phyloP scores from a whole-genome alignment of 2,329 filamentous ascomycete genomes.

The Albophoma yamanashiensis region DNA sequence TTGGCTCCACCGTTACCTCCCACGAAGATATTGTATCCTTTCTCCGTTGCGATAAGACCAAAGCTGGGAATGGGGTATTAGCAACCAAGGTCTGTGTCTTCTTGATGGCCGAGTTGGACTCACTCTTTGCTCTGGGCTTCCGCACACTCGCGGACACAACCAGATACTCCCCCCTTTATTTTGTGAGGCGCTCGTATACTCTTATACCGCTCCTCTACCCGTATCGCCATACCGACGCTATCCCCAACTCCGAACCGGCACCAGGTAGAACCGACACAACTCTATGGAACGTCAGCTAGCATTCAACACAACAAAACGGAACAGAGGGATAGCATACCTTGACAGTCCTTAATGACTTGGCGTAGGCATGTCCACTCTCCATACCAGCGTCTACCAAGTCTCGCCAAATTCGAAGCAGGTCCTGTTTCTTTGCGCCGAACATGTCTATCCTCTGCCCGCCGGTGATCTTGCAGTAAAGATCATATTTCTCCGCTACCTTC shows the following conservation, averaged over 20 bases:
- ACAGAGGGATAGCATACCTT: slow-evolving; percentile 31
- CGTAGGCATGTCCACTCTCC: slow-evolving; percentile 86
- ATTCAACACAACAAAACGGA: too few relatives aligned
- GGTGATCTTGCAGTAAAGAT: slow-evolving; percentile 84
- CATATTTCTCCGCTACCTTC: slow-evolving; percentile 72
- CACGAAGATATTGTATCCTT: slow-evolving; percentile 88
- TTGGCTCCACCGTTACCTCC: slow-evolving; percentile 84
- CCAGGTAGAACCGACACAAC: slow-evolving; percentile 85
- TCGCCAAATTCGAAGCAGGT: slow-evolving; percentile 73
- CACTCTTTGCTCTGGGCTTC: slow-evolving; percentile 89
- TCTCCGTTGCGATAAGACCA: slow-evolving; percentile 83
- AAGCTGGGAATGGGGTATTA: slow-evolving; percentile 40
- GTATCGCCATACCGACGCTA: slow-evolving; percentile 81
- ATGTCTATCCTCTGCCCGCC: slow-evolving; percentile 87
- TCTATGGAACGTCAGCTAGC: slow-evolving; percentile 20
- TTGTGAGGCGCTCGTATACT: slow-evolving; percentile 83
- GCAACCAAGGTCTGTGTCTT: background rate
- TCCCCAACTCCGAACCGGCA: slow-evolving; percentile 83
- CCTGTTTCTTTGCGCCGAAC: slow-evolving; percentile 84
- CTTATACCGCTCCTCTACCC: slow-evolving; percentile 85
- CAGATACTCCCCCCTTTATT: slow-evolving; percentile 81
- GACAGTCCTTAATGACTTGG: slow-evolving; percentile 78
- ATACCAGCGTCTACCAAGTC: slow-evolving; percentile 73
- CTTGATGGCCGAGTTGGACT: slow-evolving; percentile 11
- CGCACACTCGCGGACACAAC: slow-evolving; percentile 86